phyloP scores from a whole-genome alignment of 2,329 filamentous ascomycete genomes.

The Colletotrichum nymphaeae region DNA sequence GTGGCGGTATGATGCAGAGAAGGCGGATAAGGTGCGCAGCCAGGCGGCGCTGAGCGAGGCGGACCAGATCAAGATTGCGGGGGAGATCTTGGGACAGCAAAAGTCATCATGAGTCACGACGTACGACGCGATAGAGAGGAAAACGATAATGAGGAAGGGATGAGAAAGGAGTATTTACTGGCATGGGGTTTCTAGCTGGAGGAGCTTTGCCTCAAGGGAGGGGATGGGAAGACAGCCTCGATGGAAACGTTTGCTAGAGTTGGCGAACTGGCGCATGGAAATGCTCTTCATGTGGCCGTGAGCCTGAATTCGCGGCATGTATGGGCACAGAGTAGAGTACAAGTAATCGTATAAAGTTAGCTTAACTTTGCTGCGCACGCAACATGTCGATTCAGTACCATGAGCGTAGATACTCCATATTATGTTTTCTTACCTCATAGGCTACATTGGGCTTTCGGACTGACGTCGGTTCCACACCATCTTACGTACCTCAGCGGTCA shows the following conservation, averaged over 20 bases:
- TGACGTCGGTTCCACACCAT: neutral
- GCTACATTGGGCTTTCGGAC: neutral
- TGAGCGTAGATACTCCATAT: too few species aligned
- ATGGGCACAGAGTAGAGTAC: neutral
- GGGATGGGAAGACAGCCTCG: neutral
- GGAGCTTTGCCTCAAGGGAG: neutral
- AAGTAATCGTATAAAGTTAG: neutral
- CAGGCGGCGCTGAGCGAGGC: slow-evolving; percentile 55
- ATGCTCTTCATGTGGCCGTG: neutral
- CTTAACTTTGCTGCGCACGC: neutral
- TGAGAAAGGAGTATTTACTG: neutral
- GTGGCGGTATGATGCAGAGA: slow-evolving; percentile 67
- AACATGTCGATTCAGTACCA: neutral
- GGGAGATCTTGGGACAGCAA: slow-evolving; percentile 48
- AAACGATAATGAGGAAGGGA: neutral
- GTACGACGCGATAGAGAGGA: neutral
- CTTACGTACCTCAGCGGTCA: too few species aligned
- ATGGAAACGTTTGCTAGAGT: slow-evolving; percentile 5
- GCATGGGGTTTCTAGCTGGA: neutral
- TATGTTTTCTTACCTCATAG: too few species aligned
- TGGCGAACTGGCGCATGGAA: slow-evolving; percentile 29
- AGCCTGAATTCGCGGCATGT: too few species aligned
- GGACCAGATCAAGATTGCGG: slow-evolving; percentile 66
- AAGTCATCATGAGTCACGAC: neutral
- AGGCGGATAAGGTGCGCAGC: slow-evolving; percentile 72